phyloP scores from a whole-genome alignment of 2,329 filamentous ascomycete species.

The Diplodia seriata region DNA sequence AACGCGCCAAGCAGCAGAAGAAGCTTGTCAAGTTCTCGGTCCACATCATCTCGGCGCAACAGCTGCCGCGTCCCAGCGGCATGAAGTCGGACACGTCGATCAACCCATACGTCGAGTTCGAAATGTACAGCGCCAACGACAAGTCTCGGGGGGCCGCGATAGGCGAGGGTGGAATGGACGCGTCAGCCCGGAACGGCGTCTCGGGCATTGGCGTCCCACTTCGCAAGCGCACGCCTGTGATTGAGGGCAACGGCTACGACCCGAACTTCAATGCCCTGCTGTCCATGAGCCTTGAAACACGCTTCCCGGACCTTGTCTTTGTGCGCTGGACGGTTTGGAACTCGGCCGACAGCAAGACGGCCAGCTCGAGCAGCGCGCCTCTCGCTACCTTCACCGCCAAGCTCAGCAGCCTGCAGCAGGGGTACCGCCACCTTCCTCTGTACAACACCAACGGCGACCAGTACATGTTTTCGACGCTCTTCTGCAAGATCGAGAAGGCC shows the following conservation, averaged over 20 bases:
- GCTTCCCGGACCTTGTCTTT: constrained; percentile 91
- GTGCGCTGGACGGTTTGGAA: constrained; percentile 92
- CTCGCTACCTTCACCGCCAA: constrained; percentile 93
- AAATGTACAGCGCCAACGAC: constrained; percentile 93
- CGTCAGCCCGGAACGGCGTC: constrained; percentile 68
- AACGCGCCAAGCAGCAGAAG: constrained; percentile 70
- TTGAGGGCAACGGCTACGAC: constrained; percentile 91
- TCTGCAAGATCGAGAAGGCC: constrained; percentile 81
- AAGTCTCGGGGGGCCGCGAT: constrained; percentile 76
- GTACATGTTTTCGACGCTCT: constrained; percentile 92
- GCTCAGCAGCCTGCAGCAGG: constrained; percentile 84
- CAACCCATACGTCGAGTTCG: constrained; percentile 93
- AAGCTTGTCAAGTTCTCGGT: constrained; percentile 86
- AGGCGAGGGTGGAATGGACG: constrained; percentile 70
- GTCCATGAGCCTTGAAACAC: constrained; percentile 85
- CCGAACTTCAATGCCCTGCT: constrained; percentile 83
- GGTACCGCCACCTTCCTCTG: constrained; percentile 89
- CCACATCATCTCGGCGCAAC: constrained; percentile 90
- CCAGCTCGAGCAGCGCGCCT: constrained; percentile 64
- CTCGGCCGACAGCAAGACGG: constrained; percentile 72
- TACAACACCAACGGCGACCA: constrained; percentile 89
- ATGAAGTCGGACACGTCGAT: constrained; percentile 76
- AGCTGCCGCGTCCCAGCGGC: constrained; percentile 82
- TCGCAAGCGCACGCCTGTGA: constrained; percentile 78
- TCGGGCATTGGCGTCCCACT: constrained; percentile 75